Evolutionary conservation across 306 rosid genomes (phyloP).

Genomic region (Medicago truncatula): DNA sequence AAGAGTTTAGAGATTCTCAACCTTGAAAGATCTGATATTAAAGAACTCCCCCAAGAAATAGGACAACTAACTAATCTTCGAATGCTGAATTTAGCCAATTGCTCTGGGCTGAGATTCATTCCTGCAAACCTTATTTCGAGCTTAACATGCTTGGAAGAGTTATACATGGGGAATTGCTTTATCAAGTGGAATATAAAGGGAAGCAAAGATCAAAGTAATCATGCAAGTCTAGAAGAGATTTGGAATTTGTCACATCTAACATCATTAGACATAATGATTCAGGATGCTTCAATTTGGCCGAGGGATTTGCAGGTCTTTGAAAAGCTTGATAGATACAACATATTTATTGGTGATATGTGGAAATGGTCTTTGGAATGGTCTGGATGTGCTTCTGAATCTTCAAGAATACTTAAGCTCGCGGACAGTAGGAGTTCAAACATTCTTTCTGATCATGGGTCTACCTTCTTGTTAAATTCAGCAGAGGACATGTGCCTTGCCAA

Average conservation of each 20-base stretch:
- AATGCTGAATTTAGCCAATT: not conserved
- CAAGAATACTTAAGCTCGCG: not conserved
- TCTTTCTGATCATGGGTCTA: not conserved
- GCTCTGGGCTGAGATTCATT: not conserved
- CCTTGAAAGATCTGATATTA: not conserved
- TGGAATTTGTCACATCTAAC: not conserved
- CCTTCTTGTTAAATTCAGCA: not conserved
- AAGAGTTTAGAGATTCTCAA: not conserved
- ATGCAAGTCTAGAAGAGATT: conserved; percentile 27
- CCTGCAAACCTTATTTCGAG: conserved; percentile 8
- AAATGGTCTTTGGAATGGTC: conserved; percentile 7
- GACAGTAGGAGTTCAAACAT: not conserved
- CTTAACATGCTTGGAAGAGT: not conserved
- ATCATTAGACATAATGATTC: not conserved
- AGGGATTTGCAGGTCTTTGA: not conserved
- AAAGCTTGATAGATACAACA: conserved; percentile 5
- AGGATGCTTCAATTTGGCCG: not conserved
- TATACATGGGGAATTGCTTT: not conserved
- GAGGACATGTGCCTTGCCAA: not conserved
- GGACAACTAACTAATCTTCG: not conserved
- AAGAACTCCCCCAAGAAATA: not conserved
- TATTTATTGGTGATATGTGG: not conserved
- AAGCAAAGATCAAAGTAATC: not conserved
- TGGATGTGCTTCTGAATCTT: not conserved
- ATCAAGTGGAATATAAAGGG: not conserved